These are phyloP conservation scores for Metschnikowia gelsemii DNA, from an alignment of 805 yeast genomes.

Conservation along the genomic window DNA sequence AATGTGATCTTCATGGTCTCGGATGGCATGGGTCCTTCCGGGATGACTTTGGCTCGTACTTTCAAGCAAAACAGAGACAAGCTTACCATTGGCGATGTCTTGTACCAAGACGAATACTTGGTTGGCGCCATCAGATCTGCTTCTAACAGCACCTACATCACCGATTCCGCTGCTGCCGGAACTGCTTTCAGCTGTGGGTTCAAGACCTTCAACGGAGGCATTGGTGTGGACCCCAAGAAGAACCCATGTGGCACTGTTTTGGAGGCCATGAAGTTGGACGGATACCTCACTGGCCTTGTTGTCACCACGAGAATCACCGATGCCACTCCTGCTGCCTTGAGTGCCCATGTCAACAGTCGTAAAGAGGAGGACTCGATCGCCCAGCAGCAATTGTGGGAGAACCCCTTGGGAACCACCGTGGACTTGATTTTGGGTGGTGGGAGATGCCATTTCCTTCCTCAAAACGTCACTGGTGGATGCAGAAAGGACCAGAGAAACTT, in stretches of 20 bases:
- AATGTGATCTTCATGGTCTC: conserved; percentile 86
- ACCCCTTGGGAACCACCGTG: conserved; percentile 74
- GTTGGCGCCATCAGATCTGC: conserved; percentile 86
- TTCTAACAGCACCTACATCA: conserved; percentile 72
- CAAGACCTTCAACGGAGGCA: conserved; percentile 87
- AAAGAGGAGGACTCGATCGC: conserved; percentile 84
- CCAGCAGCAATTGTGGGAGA: conserved; percentile 78
- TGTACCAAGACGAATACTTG: conserved; percentile 64
- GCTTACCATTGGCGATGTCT: conserved; percentile 53
- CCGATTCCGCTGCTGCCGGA: conserved; percentile 98
- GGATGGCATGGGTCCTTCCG: conserved; percentile 93
- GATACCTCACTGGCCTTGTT: conserved; percentile 83
- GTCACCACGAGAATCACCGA: conserved; percentile 92
- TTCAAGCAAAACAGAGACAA: conserved; percentile 62
- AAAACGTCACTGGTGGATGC: conserved; percentile 51
- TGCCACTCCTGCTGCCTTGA: conserved; percentile 92
- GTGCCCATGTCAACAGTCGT: conserved; percentile 75
- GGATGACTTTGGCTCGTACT: conserved; percentile 74
- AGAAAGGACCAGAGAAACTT: conserved; percentile 73
- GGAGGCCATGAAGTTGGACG: conserved; percentile 81
- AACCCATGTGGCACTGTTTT: conserved; percentile 85
- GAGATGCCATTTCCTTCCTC: conserved; percentile 74
- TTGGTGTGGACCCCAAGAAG: conserved; percentile 70
- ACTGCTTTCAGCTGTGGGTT: conserved; percentile 86
- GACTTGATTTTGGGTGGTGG: conserved; percentile 93